Percentiles rank a stretch among this genome's conserved stretches.
phyloP scores from a whole-genome alignment of 352 stramenopile genomes.

The Globisporangium iwayamae region DNA sequence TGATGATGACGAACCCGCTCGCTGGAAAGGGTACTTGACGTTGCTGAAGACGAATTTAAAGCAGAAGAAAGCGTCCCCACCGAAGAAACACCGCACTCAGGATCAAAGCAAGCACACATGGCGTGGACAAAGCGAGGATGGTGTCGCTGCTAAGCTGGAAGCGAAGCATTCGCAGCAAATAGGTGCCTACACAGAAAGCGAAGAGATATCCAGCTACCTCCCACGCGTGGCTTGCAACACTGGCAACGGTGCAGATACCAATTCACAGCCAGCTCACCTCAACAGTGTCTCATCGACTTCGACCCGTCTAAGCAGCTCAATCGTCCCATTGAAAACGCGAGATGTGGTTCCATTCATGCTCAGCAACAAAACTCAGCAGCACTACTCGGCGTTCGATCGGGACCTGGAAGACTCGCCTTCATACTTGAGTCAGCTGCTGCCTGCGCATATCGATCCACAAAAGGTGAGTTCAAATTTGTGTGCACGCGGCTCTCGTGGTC shows the following conservation, averaged over 20 bases:
- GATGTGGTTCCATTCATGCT: slow-evolving; percentile 14
- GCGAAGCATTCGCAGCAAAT: neutral
- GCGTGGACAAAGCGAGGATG: neutral
- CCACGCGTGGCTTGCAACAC: neutral
- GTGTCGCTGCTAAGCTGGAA: neutral
- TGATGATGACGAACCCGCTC: slow-evolving; percentile 9
- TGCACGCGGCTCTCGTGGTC: neutral
- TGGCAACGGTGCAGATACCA: neutral
- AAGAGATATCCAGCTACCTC: neutral
- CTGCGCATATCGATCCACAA: neutral
- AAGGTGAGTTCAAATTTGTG: slow-evolving; percentile 1
- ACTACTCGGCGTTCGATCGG: neutral
- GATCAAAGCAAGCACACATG: neutral
- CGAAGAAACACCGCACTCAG: slow-evolving; percentile 18
- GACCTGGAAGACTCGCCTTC: neutral
- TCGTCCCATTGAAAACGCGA: neutral
- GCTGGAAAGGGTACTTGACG: slow-evolving; percentile 38
- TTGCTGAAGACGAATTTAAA: slow-evolving; percentile 33
- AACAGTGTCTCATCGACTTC: neutral
- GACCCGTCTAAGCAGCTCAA: slow-evolving; percentile 1
- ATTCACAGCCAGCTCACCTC: neutral
- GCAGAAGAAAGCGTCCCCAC: slow-evolving; percentile 27
- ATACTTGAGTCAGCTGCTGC: neutral
- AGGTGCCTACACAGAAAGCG: neutral
- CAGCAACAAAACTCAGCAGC: neutral